phyloP scores from a whole-genome alignment of 306 rosid genomes.

The Quercus suber region DNA sequence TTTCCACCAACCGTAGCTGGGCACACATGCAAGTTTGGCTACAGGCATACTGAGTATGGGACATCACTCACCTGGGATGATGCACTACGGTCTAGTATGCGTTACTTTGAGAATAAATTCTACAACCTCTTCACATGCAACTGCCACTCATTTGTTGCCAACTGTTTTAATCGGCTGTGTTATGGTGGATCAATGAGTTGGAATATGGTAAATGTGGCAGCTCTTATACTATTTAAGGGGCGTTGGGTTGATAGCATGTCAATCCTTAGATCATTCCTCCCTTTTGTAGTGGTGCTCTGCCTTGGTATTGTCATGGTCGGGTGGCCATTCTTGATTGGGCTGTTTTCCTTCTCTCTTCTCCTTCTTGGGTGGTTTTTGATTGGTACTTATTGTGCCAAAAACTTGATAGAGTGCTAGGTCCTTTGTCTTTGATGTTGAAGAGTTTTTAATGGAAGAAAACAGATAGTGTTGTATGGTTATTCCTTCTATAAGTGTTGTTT shows the following conservation, averaged over 20 bases:
- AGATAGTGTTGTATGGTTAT: not conserved
- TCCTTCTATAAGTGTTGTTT: not conserved
- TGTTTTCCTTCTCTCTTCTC: constrained; percentile 58
- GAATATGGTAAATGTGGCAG: constrained; percentile 85
- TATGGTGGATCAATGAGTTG: constrained; percentile 80
- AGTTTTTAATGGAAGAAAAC: constrained; percentile 2
- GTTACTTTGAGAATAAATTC: constrained; percentile 56
- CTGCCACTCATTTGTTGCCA: constrained; percentile 73
- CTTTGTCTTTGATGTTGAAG: constrained; percentile 17
- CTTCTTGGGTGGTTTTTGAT: constrained; percentile 72
- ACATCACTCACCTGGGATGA: constrained; percentile 86
- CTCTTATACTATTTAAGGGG: constrained; percentile 68
- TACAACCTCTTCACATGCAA: constrained; percentile 94
- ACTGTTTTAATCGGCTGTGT: constrained; percentile 69
- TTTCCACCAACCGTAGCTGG: constrained; percentile 61
- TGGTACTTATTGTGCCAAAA: constrained; percentile 56
- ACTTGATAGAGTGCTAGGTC: constrained; percentile 60
- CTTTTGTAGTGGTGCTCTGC: constrained; percentile 64
- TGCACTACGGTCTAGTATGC: constrained; percentile 54
- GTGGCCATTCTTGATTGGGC: constrained; percentile 73
- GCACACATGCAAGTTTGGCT: constrained; percentile 72
- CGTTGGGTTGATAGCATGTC: constrained; percentile 72
- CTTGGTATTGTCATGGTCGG: constrained; percentile 71
- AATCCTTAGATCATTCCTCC: constrained; percentile 73
- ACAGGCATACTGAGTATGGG: constrained; percentile 67